A percentile compares a stretch with the other conserved stretches of the same genome.
These are phyloP conservation scores for Fistulina hepatica DNA, from an alignment of 1,284 basidiomycete genomes.

Conservation along the genomic window DNA sequence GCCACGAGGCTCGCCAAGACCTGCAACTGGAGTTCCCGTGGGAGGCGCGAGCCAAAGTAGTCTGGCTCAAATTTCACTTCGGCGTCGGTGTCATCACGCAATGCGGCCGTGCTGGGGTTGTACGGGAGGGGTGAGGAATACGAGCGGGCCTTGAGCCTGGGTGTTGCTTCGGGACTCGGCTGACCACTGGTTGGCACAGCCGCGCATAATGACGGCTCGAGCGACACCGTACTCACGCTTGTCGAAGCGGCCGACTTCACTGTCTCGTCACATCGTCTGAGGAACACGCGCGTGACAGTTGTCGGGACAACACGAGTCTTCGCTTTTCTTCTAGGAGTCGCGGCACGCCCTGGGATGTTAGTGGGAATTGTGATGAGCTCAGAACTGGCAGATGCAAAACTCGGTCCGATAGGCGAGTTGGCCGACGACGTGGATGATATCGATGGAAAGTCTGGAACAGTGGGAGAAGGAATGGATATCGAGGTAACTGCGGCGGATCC, in stretches of 20 bases:
- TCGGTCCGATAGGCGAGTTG: too few species aligned
- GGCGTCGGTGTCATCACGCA: slow-evolving; percentile 24
- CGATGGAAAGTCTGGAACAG: slow-evolving; percentile 9
- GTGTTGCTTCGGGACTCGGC: slow-evolving; percentile 13
- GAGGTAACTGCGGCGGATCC: too few species aligned
- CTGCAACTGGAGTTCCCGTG: slow-evolving; percentile 63
- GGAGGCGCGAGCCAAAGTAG: slow-evolving; percentile 57
- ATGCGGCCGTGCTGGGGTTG: slow-evolving; percentile 40
- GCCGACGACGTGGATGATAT: slow-evolving; percentile 8
- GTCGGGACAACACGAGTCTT: too few species aligned
- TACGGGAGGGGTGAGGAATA: slow-evolving; percentile 54
- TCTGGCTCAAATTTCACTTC: slow-evolving; percentile 41
- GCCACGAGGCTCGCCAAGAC: slow-evolving; percentile 46
- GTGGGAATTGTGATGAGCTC: too few species aligned
- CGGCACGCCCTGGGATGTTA: too few species aligned
- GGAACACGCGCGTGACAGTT: slow-evolving; percentile 34
- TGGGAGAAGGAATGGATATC: slow-evolving; percentile 13
- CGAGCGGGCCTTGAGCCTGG: slow-evolving; percentile 46
- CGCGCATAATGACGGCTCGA: slow-evolving; percentile 7
- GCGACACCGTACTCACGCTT: slow-evolving; percentile 9
- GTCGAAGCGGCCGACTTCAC: too few species aligned
- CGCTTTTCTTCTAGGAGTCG: too few species aligned
- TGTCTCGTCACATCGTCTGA: slow-evolving; percentile 20
- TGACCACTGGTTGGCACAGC: too few species aligned
- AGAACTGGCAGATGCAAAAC: too few species aligned